phyloP scores from a whole-genome alignment of 2,329 filamentous ascomycete species.

The Talaromyces funiculosus region DNA sequence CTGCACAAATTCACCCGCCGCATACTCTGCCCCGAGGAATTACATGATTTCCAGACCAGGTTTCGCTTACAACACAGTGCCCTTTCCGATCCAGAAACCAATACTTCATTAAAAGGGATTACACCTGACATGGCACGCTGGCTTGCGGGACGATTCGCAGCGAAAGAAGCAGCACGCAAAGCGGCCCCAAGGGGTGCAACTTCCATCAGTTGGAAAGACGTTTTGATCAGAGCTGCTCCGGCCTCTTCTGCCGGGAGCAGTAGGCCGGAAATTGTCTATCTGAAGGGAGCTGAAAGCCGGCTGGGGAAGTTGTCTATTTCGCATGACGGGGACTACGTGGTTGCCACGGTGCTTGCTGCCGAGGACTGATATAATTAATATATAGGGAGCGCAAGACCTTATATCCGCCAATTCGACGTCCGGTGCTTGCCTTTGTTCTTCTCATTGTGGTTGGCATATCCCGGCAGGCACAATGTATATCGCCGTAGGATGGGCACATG shows the following conservation, averaged over 20 bases:
- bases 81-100: background rate
- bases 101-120: slow-evolving; percentile 13
- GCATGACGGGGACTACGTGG: slow-evolving; percentile 77
- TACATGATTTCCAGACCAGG: slow-evolving; percentile 32
- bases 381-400: too few relatives aligned
- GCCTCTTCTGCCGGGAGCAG: slow-evolving; percentile 20
- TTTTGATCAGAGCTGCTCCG: slow-evolving; percentile 39
- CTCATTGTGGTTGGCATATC: background rate
- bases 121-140: slow-evolving; percentile 35
- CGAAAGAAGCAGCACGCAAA: slow-evolving; percentile 71
- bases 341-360: slow-evolving; percentile 40
- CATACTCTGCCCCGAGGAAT: slow-evolving; percentile 38
- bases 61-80: slow-evolving; percentile 16
- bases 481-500: background rate
- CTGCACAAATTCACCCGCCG: slow-evolving; percentile 34
- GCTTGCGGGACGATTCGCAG: slow-evolving; percentile 56
- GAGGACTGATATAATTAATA: slow-evolving; percentile 6
- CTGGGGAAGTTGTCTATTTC: slow-evolving; percentile 72
- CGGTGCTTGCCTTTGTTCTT: background rate
- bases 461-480: background rate
- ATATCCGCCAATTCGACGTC: background rate
- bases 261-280: slow-evolving; percentile 35
- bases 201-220: slow-evolving; percentile 56
- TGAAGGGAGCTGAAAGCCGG: slow-evolving; percentile 36
- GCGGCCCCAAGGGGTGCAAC: slow-evolving; percentile 54